These are phyloP conservation scores for Rhynchospora breviuscula DNA, from an alignment of 176 grass and related monocot species.

Conservation along the genomic window DNA sequence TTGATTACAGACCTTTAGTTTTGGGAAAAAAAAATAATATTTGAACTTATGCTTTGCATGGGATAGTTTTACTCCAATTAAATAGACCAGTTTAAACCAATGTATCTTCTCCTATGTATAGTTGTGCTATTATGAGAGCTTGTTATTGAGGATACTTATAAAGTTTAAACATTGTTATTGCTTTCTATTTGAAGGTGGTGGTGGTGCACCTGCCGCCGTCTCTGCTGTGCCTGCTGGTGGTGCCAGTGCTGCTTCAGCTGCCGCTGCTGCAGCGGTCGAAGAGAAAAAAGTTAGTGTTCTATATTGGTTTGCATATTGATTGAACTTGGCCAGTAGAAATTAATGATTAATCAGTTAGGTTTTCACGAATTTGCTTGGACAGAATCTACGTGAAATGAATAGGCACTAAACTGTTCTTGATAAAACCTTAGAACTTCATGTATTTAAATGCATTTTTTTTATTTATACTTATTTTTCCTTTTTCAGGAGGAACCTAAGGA, in stretches of 20 bases:
- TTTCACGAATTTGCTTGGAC: not conserved
- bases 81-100: not conserved
- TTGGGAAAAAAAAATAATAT: not conserved
- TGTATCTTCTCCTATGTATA: not conserved
- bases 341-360: not conserved
- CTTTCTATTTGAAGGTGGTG: slow-evolving; percentile 45
- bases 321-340: not conserved
- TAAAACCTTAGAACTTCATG: not conserved
- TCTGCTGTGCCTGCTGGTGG: slow-evolving; percentile 43
- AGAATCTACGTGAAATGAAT: not conserved
- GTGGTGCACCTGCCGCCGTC: slow-evolving; percentile 32
- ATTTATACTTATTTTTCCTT: not conserved
- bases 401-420: not conserved
- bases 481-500: slow-evolving; percentile 63
- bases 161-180: not conserved
- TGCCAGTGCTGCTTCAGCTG: slow-evolving; percentile 21
- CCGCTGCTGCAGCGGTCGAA: slow-evolving; percentile 40
- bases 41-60: not conserved
- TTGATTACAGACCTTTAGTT: not conserved
- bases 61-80: not conserved
- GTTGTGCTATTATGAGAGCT: not conserved
- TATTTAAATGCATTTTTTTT: not conserved
- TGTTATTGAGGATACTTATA: not conserved
- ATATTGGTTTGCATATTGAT: not conserved
- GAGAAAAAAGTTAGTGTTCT: slow-evolving; percentile 55